Evolutionary conservation across 352 stramenopile species (phyloP), one percentile per base, ranked within the genome.

Genomic region (Pythium myriotylum): DNA sequence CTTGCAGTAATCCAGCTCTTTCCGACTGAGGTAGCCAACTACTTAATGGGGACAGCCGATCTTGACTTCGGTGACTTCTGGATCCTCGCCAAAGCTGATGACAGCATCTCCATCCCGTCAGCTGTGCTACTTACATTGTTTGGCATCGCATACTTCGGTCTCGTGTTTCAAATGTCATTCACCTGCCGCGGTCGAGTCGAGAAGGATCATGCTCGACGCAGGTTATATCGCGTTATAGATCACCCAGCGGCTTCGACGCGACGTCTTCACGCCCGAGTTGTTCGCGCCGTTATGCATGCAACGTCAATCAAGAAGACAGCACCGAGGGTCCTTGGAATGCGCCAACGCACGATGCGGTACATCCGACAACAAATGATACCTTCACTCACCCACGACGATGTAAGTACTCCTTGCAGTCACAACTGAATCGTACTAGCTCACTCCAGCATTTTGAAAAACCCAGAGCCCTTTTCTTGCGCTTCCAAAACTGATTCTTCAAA

Each of bases 41-140:
- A 29, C 0, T 14, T 84, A 1, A 80, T 81, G 72, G 66, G 70
- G 13, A 84, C 72, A 10, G 49, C 54, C 22, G 23, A 70, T 0
- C 74, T 84, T 20, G 74, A 84, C 61, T 71, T 69, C 32, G 72
- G 77, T 33, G 72, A 80, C 29, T 84, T 86, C 19, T 86, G 77
- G 74, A 43, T 78, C 32, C 57, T 84, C 9, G 62, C 72, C 20
- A 51, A 64, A 14, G 59, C 67, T 5, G 58, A 76, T 3, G 16
- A 49, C 9, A 1, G 19, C 2, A 62, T 82, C 24, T 49, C 68
- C 10, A 41, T 76, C 41, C 51, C 27, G 0, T 33, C 74, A 10
- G 55, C 62, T 10, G 23, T 66, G 2, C 49, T 81, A 24, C 65
- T 83, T 0, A 51, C 64, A 4, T 14, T 74, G 0, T 78, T 81